A percentile compares a stretch with the other conserved stretches of the same genome.
These are phyloP conservation scores for Coprinopsis marcescibilis DNA, from an alignment of 768 basidiomycete species.

Conservation along the genomic window DNA sequence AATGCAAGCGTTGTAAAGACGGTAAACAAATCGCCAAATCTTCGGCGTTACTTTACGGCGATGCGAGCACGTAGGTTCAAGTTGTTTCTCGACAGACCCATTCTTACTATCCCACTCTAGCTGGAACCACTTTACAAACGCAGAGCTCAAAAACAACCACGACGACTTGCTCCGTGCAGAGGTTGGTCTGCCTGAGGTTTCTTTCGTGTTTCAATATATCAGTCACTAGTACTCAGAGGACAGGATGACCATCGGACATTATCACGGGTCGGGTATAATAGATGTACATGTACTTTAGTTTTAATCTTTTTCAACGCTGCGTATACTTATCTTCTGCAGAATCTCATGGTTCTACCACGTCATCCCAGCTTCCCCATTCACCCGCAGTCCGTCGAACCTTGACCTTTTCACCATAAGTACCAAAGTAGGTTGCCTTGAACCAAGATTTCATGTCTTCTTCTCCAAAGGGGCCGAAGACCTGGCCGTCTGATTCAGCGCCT, in stretches of 20 bases:
- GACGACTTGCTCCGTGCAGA: slow-evolving; percentile 94
- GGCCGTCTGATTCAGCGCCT: slow-evolving; percentile 38
- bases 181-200: slow-evolving; percentile 75
- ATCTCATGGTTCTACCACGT: slow-evolving; percentile 42
- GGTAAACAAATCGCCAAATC: slow-evolving; percentile 81
- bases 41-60: slow-evolving; percentile 86
- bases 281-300: slow-evolving; percentile 14
- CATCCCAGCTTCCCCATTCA: slow-evolving; percentile 73
- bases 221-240: slow-evolving; percentile 58
- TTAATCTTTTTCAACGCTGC: too few relatives aligned
- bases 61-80: slow-evolving; percentile 94
- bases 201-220: slow-evolving; percentile 95
- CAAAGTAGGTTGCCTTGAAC: slow-evolving; percentile 81
- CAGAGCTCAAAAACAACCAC: slow-evolving; percentile 83
- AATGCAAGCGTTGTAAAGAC: slow-evolving; percentile 86
- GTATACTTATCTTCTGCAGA: too few relatives aligned
- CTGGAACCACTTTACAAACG: slow-evolving; percentile 97
- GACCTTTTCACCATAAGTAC: slow-evolving; percentile 69
- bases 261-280: slow-evolving; percentile 14
- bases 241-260: slow-evolving; percentile 3
- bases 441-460: slow-evolving; percentile 78
- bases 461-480: slow-evolving; percentile 73
- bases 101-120: slow-evolving; percentile 32
- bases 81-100: not conserved
- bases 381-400: slow-evolving; percentile 60